Evolutionary conservation across 805 yeast species (phyloP).

Genomic region (Candida xyloterini): DNA sequence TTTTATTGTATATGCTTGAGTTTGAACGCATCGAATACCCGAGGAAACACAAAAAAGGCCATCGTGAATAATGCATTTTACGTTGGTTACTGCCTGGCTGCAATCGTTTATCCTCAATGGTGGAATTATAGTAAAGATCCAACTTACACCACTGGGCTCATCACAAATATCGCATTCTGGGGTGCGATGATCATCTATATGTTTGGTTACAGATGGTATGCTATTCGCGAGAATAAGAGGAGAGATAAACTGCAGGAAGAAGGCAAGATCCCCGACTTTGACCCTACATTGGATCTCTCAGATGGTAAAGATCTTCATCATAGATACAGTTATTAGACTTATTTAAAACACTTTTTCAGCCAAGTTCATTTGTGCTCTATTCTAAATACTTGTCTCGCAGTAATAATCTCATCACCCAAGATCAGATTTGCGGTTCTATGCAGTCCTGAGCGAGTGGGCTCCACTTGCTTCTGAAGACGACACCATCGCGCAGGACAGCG

Average conservation of each 20-base stretch:
- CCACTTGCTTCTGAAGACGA: constrained; percentile 18
- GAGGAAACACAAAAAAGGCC: constrained; percentile 68
- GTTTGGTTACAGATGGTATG: constrained; percentile 25
- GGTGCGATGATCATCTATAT: constrained; percentile 15
- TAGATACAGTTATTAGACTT: constrained; percentile 24
- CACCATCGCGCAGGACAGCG: constrained; percentile 28
- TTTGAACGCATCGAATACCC: constrained; percentile 40
- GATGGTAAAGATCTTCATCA: constrained; percentile 28
- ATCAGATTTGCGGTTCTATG: background rate
- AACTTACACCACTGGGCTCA: constrained; percentile 51
- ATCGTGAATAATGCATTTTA: constrained; percentile 54
- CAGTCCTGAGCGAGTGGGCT: background rate
- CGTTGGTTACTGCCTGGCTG: constrained; percentile 62
- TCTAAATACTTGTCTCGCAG: too few species aligned
- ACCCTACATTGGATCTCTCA: constrained; percentile 25
- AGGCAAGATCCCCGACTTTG: constrained; percentile 19
- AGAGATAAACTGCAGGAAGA: constrained; percentile 18
- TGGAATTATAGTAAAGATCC: constrained; percentile 57
- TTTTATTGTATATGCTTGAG: constrained; percentile 19
- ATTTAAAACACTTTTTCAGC: too few species aligned
- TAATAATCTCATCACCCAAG: too few species aligned
- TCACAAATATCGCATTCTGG: constrained; percentile 49
- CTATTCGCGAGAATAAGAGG: constrained; percentile 25
- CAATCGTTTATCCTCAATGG: constrained; percentile 67
- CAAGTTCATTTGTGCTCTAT: too few species aligned